Evolutionary conservation across 1,139 yeast species (phyloP), one percentile per base, ranked within the genome.

Genomic region (Pichia cactophila): DNA sequence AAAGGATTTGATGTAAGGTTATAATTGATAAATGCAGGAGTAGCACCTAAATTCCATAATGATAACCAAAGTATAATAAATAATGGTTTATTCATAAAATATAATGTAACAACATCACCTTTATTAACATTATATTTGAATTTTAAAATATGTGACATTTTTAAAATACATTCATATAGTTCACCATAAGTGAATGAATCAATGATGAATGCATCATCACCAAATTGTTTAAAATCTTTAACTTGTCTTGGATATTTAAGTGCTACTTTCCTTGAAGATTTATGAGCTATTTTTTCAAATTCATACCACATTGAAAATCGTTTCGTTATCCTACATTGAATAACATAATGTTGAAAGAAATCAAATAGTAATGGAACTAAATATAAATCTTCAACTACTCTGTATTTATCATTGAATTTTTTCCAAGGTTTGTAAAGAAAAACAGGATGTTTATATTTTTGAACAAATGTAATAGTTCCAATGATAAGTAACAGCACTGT

Each of bases 1-100:
- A 90, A 73, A 0, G 96, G 84, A 52, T 76, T 74, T 43, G 86
- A 92, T 49, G 77, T 73, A 48, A 86, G 75, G 64, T 89, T 90
- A 69, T 82, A 87, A 68, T 90, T 90, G 61, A 90, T 69, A 59
- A 90, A 85, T 1, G 96, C 89, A 0, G 97, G 97, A 16, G 77
- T 68, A 1, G 96, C 96, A 31, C 97, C 97, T 47, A 90, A 73
- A 60, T 88, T 86, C 97, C 97, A 89, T 48, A 86, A 68, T 0
- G 96, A 84, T 54, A 86, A 73, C 95, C 96, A 87, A 42, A 86
- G 64, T 49, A 89, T 75, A 28, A 89, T 66, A 60, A 86, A 87
- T 57, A 88, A 71, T 1, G 96, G 95, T 62, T 84, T 86, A 67
- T 90, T 90, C 66, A 86, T 84, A 62, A 81, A 85, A 59, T 83